Percentiles rank a stretch among this genome's conserved stretches.
These are phyloP conservation scores for Ascocoryne sarcoides DNA, from an alignment of 2,329 filamentous ascomycete genomes.

Conservation along the genomic window DNA sequence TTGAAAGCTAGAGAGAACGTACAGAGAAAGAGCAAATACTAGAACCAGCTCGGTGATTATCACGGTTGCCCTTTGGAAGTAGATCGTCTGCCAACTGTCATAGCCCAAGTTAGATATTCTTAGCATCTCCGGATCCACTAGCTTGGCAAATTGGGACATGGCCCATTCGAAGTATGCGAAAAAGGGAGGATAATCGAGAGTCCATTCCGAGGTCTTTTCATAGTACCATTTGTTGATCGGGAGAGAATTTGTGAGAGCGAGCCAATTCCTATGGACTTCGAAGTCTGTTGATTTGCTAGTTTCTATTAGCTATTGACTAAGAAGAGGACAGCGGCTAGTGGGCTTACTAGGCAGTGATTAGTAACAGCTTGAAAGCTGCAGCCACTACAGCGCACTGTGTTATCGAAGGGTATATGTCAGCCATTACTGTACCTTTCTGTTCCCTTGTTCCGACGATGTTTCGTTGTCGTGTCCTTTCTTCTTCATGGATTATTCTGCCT, in stretches of 20 bases:
- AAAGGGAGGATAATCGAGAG: slow-evolving; percentile 95
- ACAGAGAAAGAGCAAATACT: slow-evolving; percentile 73
- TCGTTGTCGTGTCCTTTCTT: not conserved
- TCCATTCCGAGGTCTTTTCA: slow-evolving; percentile 98
- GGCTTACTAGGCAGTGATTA: slow-evolving; percentile 89
- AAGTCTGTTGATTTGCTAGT: slow-evolving; percentile 95
- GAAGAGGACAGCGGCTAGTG: too few relatives aligned
- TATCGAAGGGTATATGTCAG: slow-evolving; percentile 77
- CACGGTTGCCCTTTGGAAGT: slow-evolving; percentile 87
- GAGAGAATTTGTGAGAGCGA: slow-evolving; percentile 87
- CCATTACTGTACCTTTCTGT: slow-evolving; percentile 48
- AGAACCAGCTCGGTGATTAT: slow-evolving; percentile 78
- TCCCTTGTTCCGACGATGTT: too few relatives aligned
- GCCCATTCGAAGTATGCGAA: slow-evolving; percentile 96
- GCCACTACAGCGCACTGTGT: slow-evolving; percentile 79
- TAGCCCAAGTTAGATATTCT: slow-evolving; percentile 72
- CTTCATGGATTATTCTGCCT: not conserved
- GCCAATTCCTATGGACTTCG: slow-evolving; percentile 97
- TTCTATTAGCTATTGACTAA: too few relatives aligned
- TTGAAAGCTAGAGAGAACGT: slow-evolving; percentile 22
- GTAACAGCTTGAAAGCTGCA: slow-evolving; percentile 79
- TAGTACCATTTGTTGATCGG: slow-evolving; percentile 89
- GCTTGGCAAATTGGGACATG: slow-evolving; percentile 70
- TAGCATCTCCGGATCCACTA: slow-evolving; percentile 75
- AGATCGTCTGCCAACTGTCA: slow-evolving; percentile 87